Base-by-base conservation (phyloP, 2,329 filamentous ascomycete genomes). In the Trichoderma semiorbis region DNA sequence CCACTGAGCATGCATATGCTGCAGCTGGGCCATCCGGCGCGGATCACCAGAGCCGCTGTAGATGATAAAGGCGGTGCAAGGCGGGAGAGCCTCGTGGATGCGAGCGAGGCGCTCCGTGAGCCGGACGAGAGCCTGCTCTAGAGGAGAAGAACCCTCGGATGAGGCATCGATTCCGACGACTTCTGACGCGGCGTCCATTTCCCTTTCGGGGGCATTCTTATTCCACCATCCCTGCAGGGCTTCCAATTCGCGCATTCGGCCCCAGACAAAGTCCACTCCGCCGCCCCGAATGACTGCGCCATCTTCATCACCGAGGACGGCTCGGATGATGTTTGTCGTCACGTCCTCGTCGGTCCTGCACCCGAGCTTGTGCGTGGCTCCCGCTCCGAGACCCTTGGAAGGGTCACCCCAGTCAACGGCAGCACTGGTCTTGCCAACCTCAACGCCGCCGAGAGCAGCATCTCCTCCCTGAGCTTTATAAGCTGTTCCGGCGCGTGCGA, bases 361-460 rank as follows among this genome's bases (percentile, higher is more conserved):
- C 18, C 86, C 85, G 55, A 91, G 85, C 43, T 85, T 82, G 74
- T 87, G 82, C 5, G 85, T 88, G 5, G 89, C 88, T 57, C 87
- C 87, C 58, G 83, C 84, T 63, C 88, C 88, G 6, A 85, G 84
- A 18, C 88, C 88, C 76, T 87, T 87, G 68, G 84, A 83, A 16
- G 93, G 92, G 73, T 94, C 92, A 65, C 95, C 95, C 92, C 95
- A 97, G 81, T 99, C 96, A 26, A 98, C 87, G 36, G 97, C 89
- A 2, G 92, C 93, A 72, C 90, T 92, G 0, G 86, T 89, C 80
- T 91, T 91, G 74, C 87, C 87, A 5, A 85, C 83, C 43, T 86
- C 83, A 12, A 85, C 74, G 26, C 88, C 88, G 34, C 88, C 88
- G 12, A 84, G 86, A 16, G 90, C 90, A 3, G 84, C 84, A 0